Evolutionary conservation across 1,284 basidiomycete genomes (phyloP).

Genomic region (Malassezia pachydermatis): DNA sequence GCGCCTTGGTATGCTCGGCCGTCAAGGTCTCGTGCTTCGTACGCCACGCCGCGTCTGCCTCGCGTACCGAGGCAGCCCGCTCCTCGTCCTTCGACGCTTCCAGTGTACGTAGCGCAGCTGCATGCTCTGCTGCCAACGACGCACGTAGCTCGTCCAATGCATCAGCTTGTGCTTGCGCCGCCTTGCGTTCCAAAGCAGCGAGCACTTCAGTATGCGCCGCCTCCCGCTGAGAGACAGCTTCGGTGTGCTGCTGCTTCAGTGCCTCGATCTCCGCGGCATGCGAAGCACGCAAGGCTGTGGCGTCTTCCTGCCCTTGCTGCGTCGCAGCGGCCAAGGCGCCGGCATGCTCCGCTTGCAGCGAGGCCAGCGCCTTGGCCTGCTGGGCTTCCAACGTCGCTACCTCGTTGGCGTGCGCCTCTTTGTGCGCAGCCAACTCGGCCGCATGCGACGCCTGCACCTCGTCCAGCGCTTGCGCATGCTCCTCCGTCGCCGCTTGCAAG

Average conservation of each 20-base stretch:
- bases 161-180: background rate
- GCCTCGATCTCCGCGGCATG: slow-evolving; percentile 10
- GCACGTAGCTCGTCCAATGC: background rate
- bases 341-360: background rate
- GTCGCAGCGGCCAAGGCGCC: no score
- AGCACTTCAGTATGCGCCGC: background rate
- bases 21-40: background rate
- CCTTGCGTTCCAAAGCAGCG: background rate
- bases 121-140: background rate
- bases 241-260: background rate
- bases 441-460: background rate
- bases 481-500: background rate
- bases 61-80: background rate
- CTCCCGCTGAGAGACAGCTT: no score
- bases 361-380: background rate
- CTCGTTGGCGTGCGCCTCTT: background rate
- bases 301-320: background rate
- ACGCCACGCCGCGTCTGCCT: background rate
- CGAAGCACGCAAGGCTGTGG: background rate
- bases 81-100: no score
- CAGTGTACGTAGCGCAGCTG: background rate
- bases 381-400: background rate
- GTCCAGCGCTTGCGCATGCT: background rate
- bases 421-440: background rate
- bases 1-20: background rate